Base-by-base conservation (phyloP, 345 rosid genomes). In the Heritiera fomes region DNA sequence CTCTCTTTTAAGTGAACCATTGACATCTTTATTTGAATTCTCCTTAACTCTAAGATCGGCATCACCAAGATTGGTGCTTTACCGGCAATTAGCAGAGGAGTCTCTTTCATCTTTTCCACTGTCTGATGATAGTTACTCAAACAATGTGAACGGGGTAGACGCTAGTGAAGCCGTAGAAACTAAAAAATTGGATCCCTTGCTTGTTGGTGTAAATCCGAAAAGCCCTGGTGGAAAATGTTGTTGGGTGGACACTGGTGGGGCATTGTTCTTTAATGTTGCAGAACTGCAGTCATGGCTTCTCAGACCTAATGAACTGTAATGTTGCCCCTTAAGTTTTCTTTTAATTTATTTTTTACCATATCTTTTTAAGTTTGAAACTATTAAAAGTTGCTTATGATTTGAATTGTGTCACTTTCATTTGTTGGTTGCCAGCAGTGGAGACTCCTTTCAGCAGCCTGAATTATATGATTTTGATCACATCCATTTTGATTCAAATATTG, bases 211-310 rank as follows among this genome's bases (percentile, higher is more conserved):
- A 40, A 90, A 88, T 77, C 92, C 90, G 12, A 82, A 79, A 53
- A 84, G 85, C 60, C 89, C 93, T 56, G 83, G 85, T 62, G 87
- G 90, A 71, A 90, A 87, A 77, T 96, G 99, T 67, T 96, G 99
- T 82, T 96, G 99, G 99, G 93, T 94, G 17, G 99, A 96, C 78
- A 90, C 87, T 79, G 99, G 98, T 59, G 91, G 85, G 34, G 85
- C 88, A 2, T 82, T 96, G 73, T 96, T 94, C 86, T 90, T 88
- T 79, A 91, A 96, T 43, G 89, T 86, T 75, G 83, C 86, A 38
- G 98, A 96, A 63, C 81, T 96, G 59, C 83, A 53, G 40, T 47
- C 80, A 55, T 94, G 98, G 99, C 89, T 96, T 71, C 78, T 59
- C 7, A 79, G 78, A 74, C 84, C 86, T 66, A 53, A 86, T 81